Evolutionary conservation across 495 filamentous ascomycete species (phyloP), one percentile per base, ranked within the genome.

Genomic region (Penicillium simplicissimum): DNA sequence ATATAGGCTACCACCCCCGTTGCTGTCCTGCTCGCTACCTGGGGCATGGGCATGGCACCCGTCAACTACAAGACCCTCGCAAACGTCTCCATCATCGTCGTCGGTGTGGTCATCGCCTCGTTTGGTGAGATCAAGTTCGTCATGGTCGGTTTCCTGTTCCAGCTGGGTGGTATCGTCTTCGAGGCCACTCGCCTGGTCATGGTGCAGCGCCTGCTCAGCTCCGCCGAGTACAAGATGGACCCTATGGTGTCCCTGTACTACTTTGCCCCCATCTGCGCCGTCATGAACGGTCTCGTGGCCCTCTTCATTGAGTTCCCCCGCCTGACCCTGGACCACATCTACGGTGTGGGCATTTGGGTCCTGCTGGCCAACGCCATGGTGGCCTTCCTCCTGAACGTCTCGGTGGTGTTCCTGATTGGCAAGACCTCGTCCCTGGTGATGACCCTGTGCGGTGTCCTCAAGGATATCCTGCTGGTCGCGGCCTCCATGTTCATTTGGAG

Each of bases 371-470:
- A 97, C 75, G 93, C 91, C 43, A 74, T 88, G 49, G 83, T 91
- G 66, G 93, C 93, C 38, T 96, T 96, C 83, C 65, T 91, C 61
- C 82, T 97, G 40, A 97, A 97, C 76, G 90, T 96, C 57, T 94
- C 93, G 3, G 92, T 96, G 52, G 93, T 97, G 31, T 94, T 96
- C 84, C 69, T 97, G 80, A 98, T 98, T 76, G 95, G 95, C 78
- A 94, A 92, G 81, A 98, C 95, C 23, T 97, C 94, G 0, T 94
- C 92, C 52, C 85, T 98, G 45, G 92, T 97, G 71, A 91, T 97
- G 75, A 98, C 95, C 40, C 90, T 98, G 53, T 98, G 92, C 77
- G 95, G 95, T 80, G 93, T 98, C 60, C 87, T 98, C 71, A 98
- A 98, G 84, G 95, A 98, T 82, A 94, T 98, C 66, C 86, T 98